phyloP scores from a whole-genome alignment of 2,329 filamentous ascomycete genomes.

The Colletotrichum musae region DNA sequence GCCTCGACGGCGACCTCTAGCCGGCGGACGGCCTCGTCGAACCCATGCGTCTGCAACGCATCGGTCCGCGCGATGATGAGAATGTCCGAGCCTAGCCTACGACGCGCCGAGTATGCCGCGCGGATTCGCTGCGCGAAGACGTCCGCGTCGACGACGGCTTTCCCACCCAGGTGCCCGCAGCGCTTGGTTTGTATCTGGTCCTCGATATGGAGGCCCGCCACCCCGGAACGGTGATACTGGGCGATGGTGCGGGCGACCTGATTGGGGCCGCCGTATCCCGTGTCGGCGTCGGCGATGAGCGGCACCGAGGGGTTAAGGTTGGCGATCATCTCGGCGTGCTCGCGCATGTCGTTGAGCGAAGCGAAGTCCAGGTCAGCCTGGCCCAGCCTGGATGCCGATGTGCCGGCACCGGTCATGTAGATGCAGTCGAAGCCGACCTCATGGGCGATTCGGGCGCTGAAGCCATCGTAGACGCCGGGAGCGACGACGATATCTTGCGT shows the following conservation, averaged over 20 bases:
- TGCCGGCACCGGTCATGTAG: slow-evolving; percentile 79
- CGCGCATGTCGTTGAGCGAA: slow-evolving; percentile 73
- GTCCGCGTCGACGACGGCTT: slow-evolving; percentile 68
- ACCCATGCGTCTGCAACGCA: slow-evolving; percentile 69
- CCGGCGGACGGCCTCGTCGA: slow-evolving; percentile 67
- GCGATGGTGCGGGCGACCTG: slow-evolving; percentile 68
- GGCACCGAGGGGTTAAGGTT: slow-evolving; percentile 68
- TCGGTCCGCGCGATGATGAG: slow-evolving; percentile 77
- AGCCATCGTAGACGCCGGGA: slow-evolving; percentile 78
- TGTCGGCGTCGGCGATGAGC: slow-evolving; percentile 74
- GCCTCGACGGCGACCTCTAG: slow-evolving; percentile 65
- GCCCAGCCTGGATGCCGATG: slow-evolving; percentile 72
- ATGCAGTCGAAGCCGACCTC: slow-evolving; percentile 74
- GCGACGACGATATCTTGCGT: slow-evolving; percentile 65
- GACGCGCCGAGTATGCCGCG: slow-evolving; percentile 66
- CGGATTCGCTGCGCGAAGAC: slow-evolving; percentile 70
- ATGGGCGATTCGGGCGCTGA: slow-evolving; percentile 75
- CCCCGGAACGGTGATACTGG: slow-evolving; percentile 67
- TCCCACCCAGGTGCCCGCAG: slow-evolving; percentile 75
- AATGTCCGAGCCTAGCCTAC: slow-evolving; percentile 66
- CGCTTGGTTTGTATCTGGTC: slow-evolving; percentile 76
- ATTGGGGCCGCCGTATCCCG: slow-evolving; percentile 68
- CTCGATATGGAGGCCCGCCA: slow-evolving; percentile 74
- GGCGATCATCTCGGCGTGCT: slow-evolving; percentile 76
- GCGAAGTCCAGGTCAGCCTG: slow-evolving; percentile 75